phyloP scores from a whole-genome alignment of 2,329 filamentous ascomycete species.

The Epichloe amarillans region DNA sequence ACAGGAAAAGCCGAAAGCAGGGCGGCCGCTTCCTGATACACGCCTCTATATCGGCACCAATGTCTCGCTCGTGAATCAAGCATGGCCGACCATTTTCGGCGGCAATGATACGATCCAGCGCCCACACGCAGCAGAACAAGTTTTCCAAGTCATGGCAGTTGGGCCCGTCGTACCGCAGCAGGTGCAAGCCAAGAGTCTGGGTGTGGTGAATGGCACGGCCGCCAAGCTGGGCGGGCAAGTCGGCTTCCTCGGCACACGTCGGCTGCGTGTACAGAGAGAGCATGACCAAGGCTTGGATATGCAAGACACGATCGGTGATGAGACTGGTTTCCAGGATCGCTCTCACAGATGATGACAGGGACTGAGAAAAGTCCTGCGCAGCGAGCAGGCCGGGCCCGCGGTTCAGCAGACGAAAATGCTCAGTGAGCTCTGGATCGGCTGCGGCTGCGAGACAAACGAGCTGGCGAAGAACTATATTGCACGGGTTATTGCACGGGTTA shows the following conservation, averaged over 20 bases:
- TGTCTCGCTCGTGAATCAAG: constrained; percentile 46
- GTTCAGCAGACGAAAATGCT: constrained; percentile 30
- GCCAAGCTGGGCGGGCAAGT: constrained; percentile 39
- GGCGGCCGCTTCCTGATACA: constrained; percentile 38
- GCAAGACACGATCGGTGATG: constrained; percentile 38
- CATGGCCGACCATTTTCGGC: constrained; percentile 47
- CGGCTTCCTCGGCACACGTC: constrained; percentile 36
- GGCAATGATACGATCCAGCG: constrained; percentile 44
- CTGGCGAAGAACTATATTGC: constrained; percentile 35
- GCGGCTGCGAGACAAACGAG: constrained; percentile 42
- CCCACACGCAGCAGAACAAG: constrained; percentile 47
- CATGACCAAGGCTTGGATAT: constrained; percentile 40
- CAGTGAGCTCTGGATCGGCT: constrained; percentile 31
- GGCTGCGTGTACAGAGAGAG: constrained; percentile 48
- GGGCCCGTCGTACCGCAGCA: constrained; percentile 27
- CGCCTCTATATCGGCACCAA: constrained; percentile 37
- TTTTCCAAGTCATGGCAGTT: constrained; percentile 30
- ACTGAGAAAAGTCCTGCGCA: constrained; percentile 34
- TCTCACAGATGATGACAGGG: constrained; percentile 33
- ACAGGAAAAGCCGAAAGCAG: constrained; percentile 43
- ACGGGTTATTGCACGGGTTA: no score
- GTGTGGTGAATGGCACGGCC: constrained; percentile 42
- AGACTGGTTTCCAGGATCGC: constrained; percentile 39
- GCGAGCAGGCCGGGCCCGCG: constrained; percentile 25
- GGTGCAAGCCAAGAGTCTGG: constrained; percentile 41